Conservation (phyloP, 1,284 basidiomycete genomes). For the Ustanciosporium gigantosporum region DNA sequence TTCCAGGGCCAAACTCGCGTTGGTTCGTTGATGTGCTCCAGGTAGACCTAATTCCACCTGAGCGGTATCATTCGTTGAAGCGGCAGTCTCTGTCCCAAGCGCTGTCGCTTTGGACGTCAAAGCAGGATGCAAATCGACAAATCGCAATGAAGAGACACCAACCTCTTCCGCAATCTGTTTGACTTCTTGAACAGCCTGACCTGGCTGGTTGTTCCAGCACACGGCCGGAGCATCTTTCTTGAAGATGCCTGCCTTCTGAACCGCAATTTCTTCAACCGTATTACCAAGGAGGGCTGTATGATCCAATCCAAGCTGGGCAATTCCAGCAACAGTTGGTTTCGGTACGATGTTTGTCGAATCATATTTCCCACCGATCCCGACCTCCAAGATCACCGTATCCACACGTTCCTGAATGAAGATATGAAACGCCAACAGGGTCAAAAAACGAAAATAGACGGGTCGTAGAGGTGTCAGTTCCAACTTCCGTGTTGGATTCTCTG, state of each 20-base stretch:
- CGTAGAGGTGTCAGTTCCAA: conserved; percentile 67
- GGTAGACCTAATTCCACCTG: conserved; percentile 70
- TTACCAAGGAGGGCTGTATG: conserved; percentile 89
- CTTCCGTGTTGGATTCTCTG: conserved; percentile 65
- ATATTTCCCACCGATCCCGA: conserved; percentile 91
- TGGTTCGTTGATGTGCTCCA: conserved; percentile 85
- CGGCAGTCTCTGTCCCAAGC: conserved; percentile 5
- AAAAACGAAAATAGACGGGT: conserved; percentile 91
- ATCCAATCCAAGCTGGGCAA: conserved; percentile 89
- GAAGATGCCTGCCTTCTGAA: conserved; percentile 96
- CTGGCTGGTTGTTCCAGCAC: conserved; percentile 79
- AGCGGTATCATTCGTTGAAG: too few relatives aligned
- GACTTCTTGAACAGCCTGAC: conserved; percentile 72
- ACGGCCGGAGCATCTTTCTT: conserved; percentile 86
- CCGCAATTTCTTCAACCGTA: conserved; percentile 85
- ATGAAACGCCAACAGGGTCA: conserved; percentile 91
- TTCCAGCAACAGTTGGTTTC: conserved; percentile 81
- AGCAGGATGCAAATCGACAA: conserved; percentile 29
- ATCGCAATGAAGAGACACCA: conserved; percentile 25
- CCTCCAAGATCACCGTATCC: conserved; percentile 90
- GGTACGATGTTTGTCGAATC: conserved; percentile 97
- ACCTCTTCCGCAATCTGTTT: conserved; percentile 72
- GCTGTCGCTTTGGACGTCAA: conserved; percentile 7
- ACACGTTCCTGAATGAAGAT: conserved; percentile 79
- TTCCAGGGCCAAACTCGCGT: conserved; percentile 83